Conservation (phyloP, 2,329 filamentous ascomycete species). For the Diaporthe sp. region DNA sequence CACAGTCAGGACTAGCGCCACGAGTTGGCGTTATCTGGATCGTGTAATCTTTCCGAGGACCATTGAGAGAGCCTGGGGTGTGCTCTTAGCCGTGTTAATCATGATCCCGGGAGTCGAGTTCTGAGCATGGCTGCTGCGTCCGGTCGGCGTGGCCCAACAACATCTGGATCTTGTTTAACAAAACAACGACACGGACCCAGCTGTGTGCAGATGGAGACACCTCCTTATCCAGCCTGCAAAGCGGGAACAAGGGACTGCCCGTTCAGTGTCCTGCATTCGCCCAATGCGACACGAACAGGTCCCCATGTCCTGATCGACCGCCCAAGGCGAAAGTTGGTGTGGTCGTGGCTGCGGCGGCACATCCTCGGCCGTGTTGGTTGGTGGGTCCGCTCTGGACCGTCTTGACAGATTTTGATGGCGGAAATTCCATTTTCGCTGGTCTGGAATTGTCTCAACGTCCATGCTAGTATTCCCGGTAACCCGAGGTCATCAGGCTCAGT, state of each 20-base stretch:
- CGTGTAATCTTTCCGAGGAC: conserved; percentile 28
- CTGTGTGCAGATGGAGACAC: conserved; percentile 28
- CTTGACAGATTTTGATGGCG: conserved; percentile 17
- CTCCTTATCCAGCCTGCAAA: conserved; percentile 33
- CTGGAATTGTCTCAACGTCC: conserved; percentile 17
- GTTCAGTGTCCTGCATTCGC: conserved; percentile 36
- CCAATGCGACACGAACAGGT: conserved; percentile 37
- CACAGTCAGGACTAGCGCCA: conserved; percentile 27
- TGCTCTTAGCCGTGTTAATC: neutral
- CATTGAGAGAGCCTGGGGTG: conserved; percentile 9
- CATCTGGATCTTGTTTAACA: conserved; percentile 30
- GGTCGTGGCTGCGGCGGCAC: conserved; percentile 39
- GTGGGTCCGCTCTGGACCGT: conserved; percentile 29
- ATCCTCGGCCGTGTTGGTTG: conserved; percentile 32
- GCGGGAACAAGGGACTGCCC: conserved; percentile 41
- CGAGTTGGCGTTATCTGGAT: conserved; percentile 23
- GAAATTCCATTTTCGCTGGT: conserved; percentile 14
- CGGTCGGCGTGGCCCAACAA: conserved; percentile 29
- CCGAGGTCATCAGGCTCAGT: conserved; percentile 17
- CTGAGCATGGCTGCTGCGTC: conserved; percentile 30
- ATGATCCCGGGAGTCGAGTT: conserved; percentile 9
- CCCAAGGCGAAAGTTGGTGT: conserved; percentile 35
- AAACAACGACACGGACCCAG: conserved; percentile 23
- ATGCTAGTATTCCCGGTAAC: neutral
- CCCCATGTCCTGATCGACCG: conserved; percentile 37